Evolutionary conservation across 306 rosid species (phyloP).

Genomic region (Albizia julibrissin): DNA sequence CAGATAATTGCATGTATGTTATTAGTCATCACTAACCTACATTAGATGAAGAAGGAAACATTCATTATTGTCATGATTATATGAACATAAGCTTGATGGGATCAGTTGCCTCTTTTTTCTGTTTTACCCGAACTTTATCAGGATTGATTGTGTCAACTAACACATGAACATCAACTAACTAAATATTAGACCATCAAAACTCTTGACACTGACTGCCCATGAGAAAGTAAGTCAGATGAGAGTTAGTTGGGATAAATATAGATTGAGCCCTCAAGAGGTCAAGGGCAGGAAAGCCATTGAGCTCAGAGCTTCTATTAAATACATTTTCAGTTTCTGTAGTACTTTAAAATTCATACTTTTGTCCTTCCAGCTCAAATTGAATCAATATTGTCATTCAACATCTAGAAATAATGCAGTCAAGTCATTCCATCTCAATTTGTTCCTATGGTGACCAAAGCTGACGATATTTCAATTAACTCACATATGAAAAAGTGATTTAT

Average conservation of each 20-base stretch:
- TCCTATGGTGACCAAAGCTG: not conserved
- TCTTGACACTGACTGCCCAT: not conserved
- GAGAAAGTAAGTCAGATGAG: not conserved
- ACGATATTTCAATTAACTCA: not conserved
- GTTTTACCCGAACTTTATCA: not conserved
- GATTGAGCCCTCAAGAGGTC: not conserved
- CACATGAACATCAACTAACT: not conserved
- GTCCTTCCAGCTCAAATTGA: not conserved
- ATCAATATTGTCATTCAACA: not conserved
- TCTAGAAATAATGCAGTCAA: not conserved
- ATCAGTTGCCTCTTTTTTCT: not conserved
- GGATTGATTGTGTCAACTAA: not conserved
- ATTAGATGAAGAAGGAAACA: too few species aligned
- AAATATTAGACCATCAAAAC: not conserved
- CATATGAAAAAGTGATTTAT: not conserved
- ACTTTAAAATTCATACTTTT: not conserved
- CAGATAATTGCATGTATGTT: not conserved
- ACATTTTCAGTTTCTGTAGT: not conserved
- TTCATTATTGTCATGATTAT: not conserved
- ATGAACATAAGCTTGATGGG: not conserved
- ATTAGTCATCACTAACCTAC: not conserved
- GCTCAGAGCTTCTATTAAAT: not conserved
- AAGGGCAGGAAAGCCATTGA: not conserved
- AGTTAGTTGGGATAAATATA: too few species aligned
- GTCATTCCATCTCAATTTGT: not conserved